These are phyloP conservation scores for Cordyceps tenuipes DNA, from an alignment of 2,329 filamentous ascomycete species.

Conservation along the genomic window DNA sequence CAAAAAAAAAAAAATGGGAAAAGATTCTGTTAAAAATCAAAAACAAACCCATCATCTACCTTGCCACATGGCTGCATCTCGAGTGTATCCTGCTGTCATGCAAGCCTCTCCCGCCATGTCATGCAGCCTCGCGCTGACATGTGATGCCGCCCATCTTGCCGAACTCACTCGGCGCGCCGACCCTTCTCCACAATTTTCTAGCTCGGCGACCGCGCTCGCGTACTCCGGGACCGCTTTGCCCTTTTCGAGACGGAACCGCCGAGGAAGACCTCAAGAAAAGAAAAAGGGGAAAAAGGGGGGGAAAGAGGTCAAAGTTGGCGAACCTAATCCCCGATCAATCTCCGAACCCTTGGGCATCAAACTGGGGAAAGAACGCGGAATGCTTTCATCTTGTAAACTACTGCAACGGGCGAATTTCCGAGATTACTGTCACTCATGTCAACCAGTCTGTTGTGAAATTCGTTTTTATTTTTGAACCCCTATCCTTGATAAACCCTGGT, in stretches of 20 bases:
- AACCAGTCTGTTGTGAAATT: no score
- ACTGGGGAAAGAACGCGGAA: no score
- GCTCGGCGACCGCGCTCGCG: not conserved
- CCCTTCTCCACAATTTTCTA: not conserved
- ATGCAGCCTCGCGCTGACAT: not conserved
- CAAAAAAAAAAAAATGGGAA: slow-evolving; percentile 6
- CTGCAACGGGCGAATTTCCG: no score
- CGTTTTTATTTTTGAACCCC: not conserved
- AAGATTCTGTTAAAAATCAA: not conserved
- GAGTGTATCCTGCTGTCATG: not conserved
- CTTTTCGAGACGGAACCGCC: not conserved
- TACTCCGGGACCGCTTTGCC: not conserved
- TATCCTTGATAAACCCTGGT: not conserved
- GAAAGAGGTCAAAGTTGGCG: not conserved
- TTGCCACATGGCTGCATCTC: not conserved
- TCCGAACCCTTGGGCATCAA: not conserved
- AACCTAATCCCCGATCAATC: not conserved
- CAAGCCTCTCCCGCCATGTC: no score
- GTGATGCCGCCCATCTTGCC: slow-evolving; percentile 3
- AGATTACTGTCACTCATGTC: no score
- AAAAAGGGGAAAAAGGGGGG: no score
- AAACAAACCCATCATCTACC: not conserved
- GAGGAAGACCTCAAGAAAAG: not conserved
- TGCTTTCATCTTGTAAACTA: not conserved
- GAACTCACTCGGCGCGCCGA: not conserved